Evolutionary conservation across 768 basidiomycete species (phyloP).

Genomic region (Mycena leptocephala): DNA sequence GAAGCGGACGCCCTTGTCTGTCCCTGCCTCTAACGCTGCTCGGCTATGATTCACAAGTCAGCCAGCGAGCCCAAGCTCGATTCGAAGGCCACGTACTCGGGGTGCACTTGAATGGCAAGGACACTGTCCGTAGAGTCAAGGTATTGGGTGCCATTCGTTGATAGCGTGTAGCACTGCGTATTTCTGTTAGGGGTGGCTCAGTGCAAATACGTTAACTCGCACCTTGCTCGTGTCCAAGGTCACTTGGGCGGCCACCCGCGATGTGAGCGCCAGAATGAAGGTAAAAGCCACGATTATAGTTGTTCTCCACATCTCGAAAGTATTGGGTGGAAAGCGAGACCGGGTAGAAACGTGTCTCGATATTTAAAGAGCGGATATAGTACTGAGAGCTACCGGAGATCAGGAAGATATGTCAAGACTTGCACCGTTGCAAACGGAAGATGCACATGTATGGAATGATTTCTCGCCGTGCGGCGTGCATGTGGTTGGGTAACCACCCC

Average conservation of each 20-base stretch:
- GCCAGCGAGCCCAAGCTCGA: neutral
- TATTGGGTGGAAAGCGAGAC: neutral
- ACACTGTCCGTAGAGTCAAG: constrained; percentile 37
- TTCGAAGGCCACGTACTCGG: too few relatives aligned
- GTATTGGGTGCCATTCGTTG: constrained; percentile 28
- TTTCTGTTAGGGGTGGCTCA: neutral
- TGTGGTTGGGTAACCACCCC: neutral
- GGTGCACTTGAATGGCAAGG: neutral
- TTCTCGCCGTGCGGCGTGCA: neutral
- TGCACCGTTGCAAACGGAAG: neutral
- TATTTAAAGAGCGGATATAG: neutral
- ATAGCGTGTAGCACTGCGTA: constrained; percentile 35
- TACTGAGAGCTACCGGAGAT: neutral
- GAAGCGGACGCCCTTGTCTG: constrained; percentile 35
- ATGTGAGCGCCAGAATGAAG: neutral
- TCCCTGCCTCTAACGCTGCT: constrained; percentile 23
- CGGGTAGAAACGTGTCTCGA: constrained; percentile 6
- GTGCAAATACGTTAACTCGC: neutral
- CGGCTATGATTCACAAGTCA: constrained; percentile 14
- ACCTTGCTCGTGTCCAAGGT: constrained; percentile 23
- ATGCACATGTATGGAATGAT: neutral
- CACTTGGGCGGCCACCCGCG: constrained; percentile 5
- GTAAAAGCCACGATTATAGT: neutral
- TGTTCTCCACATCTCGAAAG: constrained; percentile 22
- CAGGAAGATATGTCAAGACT: neutral